Percentiles rank a stretch among this genome's conserved stretches.
Evolutionary conservation across 179 eudicot genomes (phyloP).

Genomic region (Corrigiola litoralis): DNA sequence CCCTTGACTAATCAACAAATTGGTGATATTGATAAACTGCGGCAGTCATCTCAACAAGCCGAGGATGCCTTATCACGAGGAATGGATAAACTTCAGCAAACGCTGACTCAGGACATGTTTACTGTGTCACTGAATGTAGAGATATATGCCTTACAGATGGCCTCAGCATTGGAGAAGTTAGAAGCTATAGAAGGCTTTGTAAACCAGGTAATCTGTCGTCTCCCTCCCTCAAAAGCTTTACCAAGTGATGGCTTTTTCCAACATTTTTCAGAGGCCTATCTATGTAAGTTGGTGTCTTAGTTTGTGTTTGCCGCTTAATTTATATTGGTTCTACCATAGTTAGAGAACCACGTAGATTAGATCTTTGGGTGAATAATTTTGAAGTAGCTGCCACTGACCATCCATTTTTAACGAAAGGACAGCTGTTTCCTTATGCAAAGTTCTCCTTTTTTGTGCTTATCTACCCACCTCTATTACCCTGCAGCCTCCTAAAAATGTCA

Average conservation of each 20-base stretch:
- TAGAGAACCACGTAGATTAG: neutral
- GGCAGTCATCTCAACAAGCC: constrained; percentile 36
- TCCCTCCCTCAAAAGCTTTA: neutral
- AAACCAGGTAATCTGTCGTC: constrained; percentile 31
- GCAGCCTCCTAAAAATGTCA: neutral
- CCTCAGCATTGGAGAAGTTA: constrained; percentile 37
- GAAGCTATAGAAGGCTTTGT: constrained; percentile 44
- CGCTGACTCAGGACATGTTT: constrained; percentile 29
- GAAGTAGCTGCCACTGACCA: neutral
- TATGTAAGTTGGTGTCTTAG: neutral
- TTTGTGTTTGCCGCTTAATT: neutral
- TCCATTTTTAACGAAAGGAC: neutral
- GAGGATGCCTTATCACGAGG: constrained; percentile 44
- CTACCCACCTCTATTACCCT: neutral
- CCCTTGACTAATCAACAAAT: constrained; percentile 32
- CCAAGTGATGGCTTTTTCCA: neutral
- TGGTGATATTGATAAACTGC: constrained; percentile 28
- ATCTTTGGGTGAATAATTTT: neutral
- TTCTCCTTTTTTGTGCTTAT: neutral
- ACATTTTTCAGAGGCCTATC: neutral
- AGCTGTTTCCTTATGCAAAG: neutral
- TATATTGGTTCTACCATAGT: neutral
- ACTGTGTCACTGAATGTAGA: constrained; percentile 23
- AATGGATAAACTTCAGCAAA: constrained; percentile 41
- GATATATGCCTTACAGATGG: constrained; percentile 28